phyloP scores from a whole-genome alignment of 805 yeast genomes.

The Kuraishia hungarica region DNA sequence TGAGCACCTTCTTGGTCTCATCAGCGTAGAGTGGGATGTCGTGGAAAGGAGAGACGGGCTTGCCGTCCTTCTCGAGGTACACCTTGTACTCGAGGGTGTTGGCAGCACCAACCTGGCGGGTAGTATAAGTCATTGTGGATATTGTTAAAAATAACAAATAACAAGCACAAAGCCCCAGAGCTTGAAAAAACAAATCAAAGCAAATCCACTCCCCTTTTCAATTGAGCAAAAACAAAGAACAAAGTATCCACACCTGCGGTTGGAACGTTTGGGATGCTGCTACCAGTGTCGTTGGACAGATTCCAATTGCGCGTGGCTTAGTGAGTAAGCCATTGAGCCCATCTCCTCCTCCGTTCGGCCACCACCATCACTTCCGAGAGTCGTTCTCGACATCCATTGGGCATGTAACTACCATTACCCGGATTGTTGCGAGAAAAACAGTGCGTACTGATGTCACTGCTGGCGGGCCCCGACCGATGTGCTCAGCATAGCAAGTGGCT shows the following conservation, averaged over 20 bases:
- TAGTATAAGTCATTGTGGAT: conserved; percentile 58
- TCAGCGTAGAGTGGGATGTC: conserved; percentile 90
- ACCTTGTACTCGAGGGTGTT: conserved; percentile 92
- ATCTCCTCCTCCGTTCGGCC: not conserved
- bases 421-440: not conserved
- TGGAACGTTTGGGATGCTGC: not conserved
- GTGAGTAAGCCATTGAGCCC: not conserved
- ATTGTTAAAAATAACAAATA: not conserved
- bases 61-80: conserved; percentile 86
- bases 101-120: conserved; percentile 93
- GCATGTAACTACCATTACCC: not conserved
- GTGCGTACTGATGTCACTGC: not conserved
- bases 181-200: not conserved
- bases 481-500: not conserved
- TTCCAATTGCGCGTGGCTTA: not conserved
- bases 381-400: not conserved
- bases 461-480: not conserved
- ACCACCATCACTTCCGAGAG: not conserved
- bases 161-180: not conserved
- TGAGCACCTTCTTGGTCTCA: conserved; percentile 78
- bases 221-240: not conserved
- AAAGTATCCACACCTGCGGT: not conserved
- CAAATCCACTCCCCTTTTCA: not conserved
- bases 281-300: not conserved
- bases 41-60: conserved; percentile 93